phyloP scores from a whole-genome alignment of 306 rosid species.

The Geum urbanum region DNA sequence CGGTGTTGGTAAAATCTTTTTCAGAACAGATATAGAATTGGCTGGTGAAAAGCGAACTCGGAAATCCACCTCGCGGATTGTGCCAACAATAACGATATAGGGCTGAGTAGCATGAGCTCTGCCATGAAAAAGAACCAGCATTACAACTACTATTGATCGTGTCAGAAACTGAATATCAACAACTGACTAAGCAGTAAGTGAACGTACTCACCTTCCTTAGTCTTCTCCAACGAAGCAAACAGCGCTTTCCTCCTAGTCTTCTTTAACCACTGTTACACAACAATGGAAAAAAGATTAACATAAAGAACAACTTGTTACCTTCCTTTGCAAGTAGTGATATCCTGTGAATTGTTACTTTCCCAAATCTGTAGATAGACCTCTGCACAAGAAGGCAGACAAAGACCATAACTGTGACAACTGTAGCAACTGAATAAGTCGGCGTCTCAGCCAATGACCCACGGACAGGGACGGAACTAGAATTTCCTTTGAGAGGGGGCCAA shows the following conservation, averaged over 20 bases:
- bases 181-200: neutral
- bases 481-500: no score
- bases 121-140: conserved; percentile 24
- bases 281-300: neutral
- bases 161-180: no score
- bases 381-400: conserved; percentile 73
- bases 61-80: conserved; percentile 89
- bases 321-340: neutral
- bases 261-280: conserved; percentile 70
- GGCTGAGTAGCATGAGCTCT: conserved; percentile 98
- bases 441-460: conserved; percentile 92
- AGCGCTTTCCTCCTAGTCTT: conserved; percentile 85
- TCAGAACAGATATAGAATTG: conserved; percentile 70
- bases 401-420: conserved; percentile 85
- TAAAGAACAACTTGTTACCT: no score
- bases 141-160: neutral
- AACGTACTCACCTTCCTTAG: conserved; percentile 84
- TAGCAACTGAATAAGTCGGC: conserved; percentile 93
- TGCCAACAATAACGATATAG: conserved; percentile 84
- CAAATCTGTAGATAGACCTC: conserved; percentile 75
- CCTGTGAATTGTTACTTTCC: conserved; percentile 43
- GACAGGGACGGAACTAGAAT: no score
- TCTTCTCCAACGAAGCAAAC: conserved; percentile 80
- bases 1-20: conserved; percentile 34
- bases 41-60: conserved; percentile 67